These are phyloP conservation scores for Chlamydomonas asymmetrica DNA, from an alignment of 139 green algal genomes.

Conservation along the genomic window DNA sequence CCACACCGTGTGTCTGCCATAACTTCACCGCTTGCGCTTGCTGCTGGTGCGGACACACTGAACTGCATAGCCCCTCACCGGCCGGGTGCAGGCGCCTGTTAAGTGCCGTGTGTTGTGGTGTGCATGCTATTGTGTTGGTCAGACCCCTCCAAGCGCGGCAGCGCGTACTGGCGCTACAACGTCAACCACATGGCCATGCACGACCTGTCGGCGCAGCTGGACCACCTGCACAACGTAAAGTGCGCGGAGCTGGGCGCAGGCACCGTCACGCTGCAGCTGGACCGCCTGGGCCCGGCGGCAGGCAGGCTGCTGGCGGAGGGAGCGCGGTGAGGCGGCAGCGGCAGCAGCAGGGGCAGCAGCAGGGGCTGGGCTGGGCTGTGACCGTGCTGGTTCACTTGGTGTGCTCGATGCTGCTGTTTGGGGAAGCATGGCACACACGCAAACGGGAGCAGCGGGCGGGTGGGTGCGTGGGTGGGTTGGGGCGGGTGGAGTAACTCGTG, in stretches of 20 bases:
- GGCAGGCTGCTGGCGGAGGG: background rate
- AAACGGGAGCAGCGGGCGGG: too few species aligned
- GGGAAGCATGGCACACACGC: too few species aligned
- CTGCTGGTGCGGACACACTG: too few species aligned
- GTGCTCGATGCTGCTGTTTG: too few species aligned
- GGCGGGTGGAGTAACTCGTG: background rate
- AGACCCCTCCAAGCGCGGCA: slow-evolving; percentile 45
- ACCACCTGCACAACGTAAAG: slow-evolving; percentile 86
- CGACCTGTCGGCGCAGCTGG: slow-evolving; percentile 75
- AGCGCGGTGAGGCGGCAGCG: background rate
- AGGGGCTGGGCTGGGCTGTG: background rate
- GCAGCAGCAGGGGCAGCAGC: background rate
- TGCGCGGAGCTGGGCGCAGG: slow-evolving; percentile 67
- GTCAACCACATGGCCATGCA: slow-evolving; percentile 82
- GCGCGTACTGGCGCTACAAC: slow-evolving; percentile 85
- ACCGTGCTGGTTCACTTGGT: too few species aligned
- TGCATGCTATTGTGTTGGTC: too few species aligned
- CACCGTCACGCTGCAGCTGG: slow-evolving; percentile 28
- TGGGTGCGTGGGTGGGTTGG: background rate
- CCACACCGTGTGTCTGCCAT: too few species aligned
- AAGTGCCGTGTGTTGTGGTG: too few species aligned
- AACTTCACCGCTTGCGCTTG: too few species aligned
- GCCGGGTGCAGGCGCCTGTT: too few species aligned
- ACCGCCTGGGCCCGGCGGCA: slow-evolving; percentile 22
- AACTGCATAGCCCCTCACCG: too few species aligned